Conservation (phyloP, 768 basidiomycete species). For the Tricholoma sp. region DNA sequence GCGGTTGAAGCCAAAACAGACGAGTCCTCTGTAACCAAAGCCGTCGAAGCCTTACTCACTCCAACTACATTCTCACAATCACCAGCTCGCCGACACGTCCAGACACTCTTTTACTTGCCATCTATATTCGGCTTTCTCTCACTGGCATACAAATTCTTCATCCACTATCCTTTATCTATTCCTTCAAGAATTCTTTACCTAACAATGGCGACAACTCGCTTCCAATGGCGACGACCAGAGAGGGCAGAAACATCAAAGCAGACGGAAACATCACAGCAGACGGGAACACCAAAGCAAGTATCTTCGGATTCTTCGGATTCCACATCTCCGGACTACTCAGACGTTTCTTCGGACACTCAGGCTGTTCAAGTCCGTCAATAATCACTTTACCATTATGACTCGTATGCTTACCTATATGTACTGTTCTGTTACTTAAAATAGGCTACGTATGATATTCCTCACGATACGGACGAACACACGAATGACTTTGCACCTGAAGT, state of each 20-base stretch:
- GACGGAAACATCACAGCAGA: constrained; percentile 10
- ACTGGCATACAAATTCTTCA: constrained; percentile 42
- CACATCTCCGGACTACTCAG: constrained; percentile 16
- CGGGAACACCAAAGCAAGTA: constrained; percentile 14
- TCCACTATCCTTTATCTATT: constrained; percentile 45
- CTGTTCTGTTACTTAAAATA: constrained; percentile 34
- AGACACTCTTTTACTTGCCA: constrained; percentile 30
- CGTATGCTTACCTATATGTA: constrained; percentile 32
- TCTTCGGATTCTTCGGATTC: constrained; percentile 9
- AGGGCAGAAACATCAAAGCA: constrained; percentile 11
- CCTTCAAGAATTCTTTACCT: constrained; percentile 35
- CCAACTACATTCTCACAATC: constrained; percentile 12
- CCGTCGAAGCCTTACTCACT: constrained; percentile 28
- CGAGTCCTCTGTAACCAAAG: constrained; percentile 19
- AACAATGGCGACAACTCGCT: constrained; percentile 17
- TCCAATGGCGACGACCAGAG: constrained; percentile 13
- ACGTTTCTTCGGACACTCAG: constrained; percentile 33
- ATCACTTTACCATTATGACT: constrained; percentile 31
- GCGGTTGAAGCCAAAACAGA: constrained; percentile 41
- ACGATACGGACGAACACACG: constrained; percentile 22
- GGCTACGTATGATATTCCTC: constrained; percentile 24
- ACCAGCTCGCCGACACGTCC: constrained; percentile 12
- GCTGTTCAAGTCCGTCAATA: constrained; percentile 39
- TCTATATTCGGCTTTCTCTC: constrained; percentile 40
- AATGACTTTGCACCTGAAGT: constrained; percentile 17